Conservation (phyloP, 2,329 filamentous ascomycete genomes). For the Calonectria fujianensis region DNA sequence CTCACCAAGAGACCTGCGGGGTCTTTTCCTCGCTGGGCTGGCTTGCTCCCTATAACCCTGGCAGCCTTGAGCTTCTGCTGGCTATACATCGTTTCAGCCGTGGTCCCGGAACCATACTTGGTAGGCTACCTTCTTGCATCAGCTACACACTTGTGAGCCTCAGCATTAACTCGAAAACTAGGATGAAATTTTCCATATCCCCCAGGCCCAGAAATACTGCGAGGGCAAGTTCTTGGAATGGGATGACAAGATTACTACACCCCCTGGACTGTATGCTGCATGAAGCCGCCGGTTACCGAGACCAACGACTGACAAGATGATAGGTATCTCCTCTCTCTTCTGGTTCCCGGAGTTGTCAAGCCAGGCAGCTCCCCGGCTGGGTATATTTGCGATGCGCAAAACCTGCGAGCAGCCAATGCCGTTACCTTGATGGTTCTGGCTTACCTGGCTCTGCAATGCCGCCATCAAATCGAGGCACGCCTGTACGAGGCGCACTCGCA, state of each 20-base stretch:
- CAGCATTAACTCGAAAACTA: conserved; percentile 60
- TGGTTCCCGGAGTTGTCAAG: conserved; percentile 51
- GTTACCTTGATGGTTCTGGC: conserved; percentile 63
- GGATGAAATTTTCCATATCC: conserved; percentile 93
- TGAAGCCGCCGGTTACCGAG: background rate
- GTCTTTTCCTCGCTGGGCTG: background rate
- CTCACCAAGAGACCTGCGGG: conserved; percentile 27
- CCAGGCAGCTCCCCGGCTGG: conserved; percentile 35
- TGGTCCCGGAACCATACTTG: conserved; percentile 73
- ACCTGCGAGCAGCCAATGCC: conserved; percentile 70
- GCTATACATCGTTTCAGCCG: conserved; percentile 52
- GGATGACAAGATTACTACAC: conserved; percentile 98
- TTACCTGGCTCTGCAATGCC: conserved; percentile 70
- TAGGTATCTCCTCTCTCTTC: conserved; percentile 68
- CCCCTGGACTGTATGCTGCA: conserved; percentile 83
- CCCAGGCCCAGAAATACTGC: conserved; percentile 93
- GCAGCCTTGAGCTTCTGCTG: conserved; percentile 47
- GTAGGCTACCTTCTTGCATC: conserved; percentile 58
- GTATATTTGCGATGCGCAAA: conserved; percentile 55
- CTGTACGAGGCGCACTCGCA: conserved; percentile 54
- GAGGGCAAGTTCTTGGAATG: conserved; percentile 83
- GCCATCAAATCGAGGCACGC: conserved; percentile 69
- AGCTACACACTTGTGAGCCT: too few species aligned
- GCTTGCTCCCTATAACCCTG: conserved; percentile 46
- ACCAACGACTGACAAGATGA: conserved; percentile 30